Conservation (phyloP, 2,329 filamentous ascomycete genomes). For the Daldinia sp. region DNA sequence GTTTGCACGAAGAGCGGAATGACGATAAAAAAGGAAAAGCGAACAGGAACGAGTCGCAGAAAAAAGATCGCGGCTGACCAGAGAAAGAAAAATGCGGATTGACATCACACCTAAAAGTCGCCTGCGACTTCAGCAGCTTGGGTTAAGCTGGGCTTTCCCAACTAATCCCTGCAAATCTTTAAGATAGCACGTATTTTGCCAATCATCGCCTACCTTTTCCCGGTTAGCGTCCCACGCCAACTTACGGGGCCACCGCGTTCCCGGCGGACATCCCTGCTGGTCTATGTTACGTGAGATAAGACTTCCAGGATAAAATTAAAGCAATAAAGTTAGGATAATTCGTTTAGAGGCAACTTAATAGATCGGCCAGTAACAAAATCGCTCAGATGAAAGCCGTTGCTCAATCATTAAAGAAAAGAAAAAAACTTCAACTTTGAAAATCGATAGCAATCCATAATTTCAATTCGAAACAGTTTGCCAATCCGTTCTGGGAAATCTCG, state of each 20-base stretch:
- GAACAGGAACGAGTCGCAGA: slow-evolving; percentile 14
- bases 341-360: too few relatives aligned
- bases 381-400: too few relatives aligned
- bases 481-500: neutral
- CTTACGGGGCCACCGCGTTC: neutral
- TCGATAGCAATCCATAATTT: neutral
- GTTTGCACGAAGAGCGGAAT: neutral
- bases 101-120: slow-evolving; percentile 31
- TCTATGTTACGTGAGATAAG: slow-evolving; percentile 24
- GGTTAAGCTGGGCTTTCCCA: neutral
- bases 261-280: slow-evolving; percentile 10
- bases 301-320: neutral
- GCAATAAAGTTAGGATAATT: too few relatives aligned
- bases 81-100: slow-evolving; percentile 20
- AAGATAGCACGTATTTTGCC: slow-evolving; percentile 2
- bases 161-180: neutral
- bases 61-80: slow-evolving; percentile 15
- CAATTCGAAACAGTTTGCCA: neutral
- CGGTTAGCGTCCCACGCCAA: slow-evolving; percentile 22
- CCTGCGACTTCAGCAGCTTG: neutral
- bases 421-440: too few relatives aligned
- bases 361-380: neutral
- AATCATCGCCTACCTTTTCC: slow-evolving; percentile 13
- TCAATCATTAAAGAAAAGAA: too few relatives aligned
- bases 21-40: neutral